Evolutionary conservation across 176 grass and related monocot genomes (phyloP), one percentile per base, ranked within the genome.

Genomic region (Cenchrus fungigraminus): DNA sequence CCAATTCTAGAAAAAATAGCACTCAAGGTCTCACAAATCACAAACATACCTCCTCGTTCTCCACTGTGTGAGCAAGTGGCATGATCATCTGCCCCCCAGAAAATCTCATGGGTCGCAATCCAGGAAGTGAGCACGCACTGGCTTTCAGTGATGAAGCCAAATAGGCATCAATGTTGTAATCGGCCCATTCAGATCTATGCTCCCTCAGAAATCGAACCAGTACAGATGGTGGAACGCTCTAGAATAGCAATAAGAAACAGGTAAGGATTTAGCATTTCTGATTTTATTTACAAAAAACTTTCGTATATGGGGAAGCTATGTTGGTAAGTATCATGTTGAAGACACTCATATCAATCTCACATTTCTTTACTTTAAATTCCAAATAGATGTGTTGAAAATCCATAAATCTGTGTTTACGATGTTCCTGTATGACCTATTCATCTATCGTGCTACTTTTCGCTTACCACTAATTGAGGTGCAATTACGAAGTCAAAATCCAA

Each of bases 141-240:
- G 91, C 77, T 70, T 96, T 99, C 40, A 94, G 52, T 58, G 93
- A 71, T 80, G 90, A 86, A 84, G 97, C 93, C 74, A 89, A 96
- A 79, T 96, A 99, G 5, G 94, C 90, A 89, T 99, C 97, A 61
- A 99, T 81, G 63, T 82, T 94, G 81, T 96, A 99, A 91, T 99
- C 97, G 40, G 97, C 97, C 97, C 97, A 99, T 81, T 99, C 97
- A 22, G 97, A 99, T 53, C 97, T 87, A 79, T 96, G 97, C 68
- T 99, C 97, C 91, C 97, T 96, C 72, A 99, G 62, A 86, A 99
- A 99, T 40, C 82, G 88, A 82, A 99, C 90, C 68, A 99, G 72
- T 69, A 99, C 86, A n/a, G 90, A 90, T 9, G 97, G 91, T 76
- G 97, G 93, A 56, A 99, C 97, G 70, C 92, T 96, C 97, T 99